Evolutionary conservation across 1,284 basidiomycete genomes (phyloP).

Genomic region (Polyporus tsugae): DNA sequence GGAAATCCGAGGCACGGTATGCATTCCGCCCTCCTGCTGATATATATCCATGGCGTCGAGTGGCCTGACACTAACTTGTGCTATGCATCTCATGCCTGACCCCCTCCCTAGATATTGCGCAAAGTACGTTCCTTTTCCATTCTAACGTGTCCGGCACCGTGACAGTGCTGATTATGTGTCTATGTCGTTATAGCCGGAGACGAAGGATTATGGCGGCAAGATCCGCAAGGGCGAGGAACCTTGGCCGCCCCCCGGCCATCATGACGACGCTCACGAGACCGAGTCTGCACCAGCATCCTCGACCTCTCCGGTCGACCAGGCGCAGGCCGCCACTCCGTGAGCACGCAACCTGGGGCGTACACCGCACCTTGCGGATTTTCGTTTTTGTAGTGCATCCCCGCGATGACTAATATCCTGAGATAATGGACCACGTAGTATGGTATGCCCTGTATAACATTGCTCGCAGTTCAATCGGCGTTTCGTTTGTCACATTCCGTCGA

Average conservation of each 20-base stretch:
- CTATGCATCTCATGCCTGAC: neutral
- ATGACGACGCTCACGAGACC: neutral
- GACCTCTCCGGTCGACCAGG: neutral
- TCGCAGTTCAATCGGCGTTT: no score
- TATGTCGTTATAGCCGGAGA: constrained; percentile 17
- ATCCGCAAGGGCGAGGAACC: constrained; percentile 30
- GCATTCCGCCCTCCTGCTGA: neutral
- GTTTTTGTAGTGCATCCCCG: no score
- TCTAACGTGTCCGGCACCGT: neutral
- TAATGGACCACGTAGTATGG: no score
- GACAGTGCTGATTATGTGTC: neutral
- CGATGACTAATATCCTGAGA: no score
- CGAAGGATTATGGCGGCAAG: constrained; percentile 28
- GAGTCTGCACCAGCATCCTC: neutral
- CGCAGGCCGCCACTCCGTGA: neutral
- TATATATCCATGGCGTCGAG: no score
- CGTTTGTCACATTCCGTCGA: no score
- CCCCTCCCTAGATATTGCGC: constrained; percentile 18
- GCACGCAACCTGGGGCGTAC: neutral
- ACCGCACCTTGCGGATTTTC: neutral
- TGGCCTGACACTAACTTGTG: neutral
- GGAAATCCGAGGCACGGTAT: constrained; percentile 31
- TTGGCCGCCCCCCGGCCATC: constrained; percentile 21
- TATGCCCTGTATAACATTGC: no score
- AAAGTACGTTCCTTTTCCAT: constrained; percentile 8